phyloP scores from a whole-genome alignment of 805 yeast species.

The Spathaspora girioi region DNA sequence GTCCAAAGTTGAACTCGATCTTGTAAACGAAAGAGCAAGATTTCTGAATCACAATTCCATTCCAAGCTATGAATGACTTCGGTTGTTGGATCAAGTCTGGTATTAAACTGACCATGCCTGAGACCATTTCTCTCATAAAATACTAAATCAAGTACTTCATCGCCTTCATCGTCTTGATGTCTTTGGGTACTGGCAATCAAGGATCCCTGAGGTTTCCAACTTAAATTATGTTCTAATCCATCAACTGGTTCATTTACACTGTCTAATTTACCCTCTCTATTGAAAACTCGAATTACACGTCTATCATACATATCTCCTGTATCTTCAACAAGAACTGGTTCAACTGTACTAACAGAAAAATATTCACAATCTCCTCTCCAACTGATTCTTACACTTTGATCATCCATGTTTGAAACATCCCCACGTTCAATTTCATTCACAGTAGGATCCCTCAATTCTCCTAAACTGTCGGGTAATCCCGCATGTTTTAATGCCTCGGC shows the following conservation, averaged over 20 bases:
- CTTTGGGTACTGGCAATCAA: slow-evolving; percentile 80
- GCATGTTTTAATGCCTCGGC: slow-evolving; percentile 54
- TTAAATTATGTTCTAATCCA: slow-evolving; percentile 64
- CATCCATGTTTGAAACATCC: slow-evolving; percentile 52
- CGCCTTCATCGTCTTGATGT: slow-evolving; percentile 53
- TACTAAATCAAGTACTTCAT: slow-evolving; percentile 49
- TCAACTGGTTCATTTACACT: slow-evolving; percentile 89
- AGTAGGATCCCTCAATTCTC: slow-evolving; percentile 80
- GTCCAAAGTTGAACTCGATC: slow-evolving; percentile 85
- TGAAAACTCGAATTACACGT: slow-evolving; percentile 79
- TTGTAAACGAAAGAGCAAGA: slow-evolving; percentile 62
- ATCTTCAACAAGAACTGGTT: slow-evolving; percentile 42
- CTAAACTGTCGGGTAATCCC: slow-evolving; percentile 63
- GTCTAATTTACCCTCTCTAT: slow-evolving; percentile 71
- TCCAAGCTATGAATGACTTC: slow-evolving; percentile 49
- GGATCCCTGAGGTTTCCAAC: slow-evolving; percentile 93
- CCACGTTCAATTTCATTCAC: slow-evolving; percentile 75
- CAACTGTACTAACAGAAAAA: slow-evolving; percentile 66
- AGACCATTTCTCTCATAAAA: slow-evolving; percentile 94
- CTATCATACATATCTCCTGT: slow-evolving; percentile 41
- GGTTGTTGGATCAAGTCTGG: slow-evolving; percentile 51
- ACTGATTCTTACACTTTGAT: slow-evolving; percentile 47
- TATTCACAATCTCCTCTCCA: slow-evolving; percentile 97
- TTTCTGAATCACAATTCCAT: slow-evolving; percentile 83
- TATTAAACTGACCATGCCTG: slow-evolving; percentile 79